Evolutionary conservation across 2,329 filamentous ascomycete genomes (phyloP).

Genomic region (Sporothrix globosa): DNA sequence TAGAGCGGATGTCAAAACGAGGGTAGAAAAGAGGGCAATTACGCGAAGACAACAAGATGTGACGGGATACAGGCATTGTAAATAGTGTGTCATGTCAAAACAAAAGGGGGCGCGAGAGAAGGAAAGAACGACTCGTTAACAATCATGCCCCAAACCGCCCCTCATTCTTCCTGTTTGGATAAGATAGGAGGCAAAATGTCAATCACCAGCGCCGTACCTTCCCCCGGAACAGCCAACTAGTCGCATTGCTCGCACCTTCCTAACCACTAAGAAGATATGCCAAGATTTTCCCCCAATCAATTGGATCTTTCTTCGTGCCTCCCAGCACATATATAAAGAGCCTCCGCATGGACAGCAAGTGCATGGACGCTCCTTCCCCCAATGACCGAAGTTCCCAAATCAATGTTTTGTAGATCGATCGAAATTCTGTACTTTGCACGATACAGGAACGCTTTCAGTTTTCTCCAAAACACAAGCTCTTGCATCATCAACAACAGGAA

Average conservation of each 20-base stretch:
- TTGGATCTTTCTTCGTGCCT: background rate
- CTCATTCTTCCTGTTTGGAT: conserved; percentile 7
- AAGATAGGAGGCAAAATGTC: conserved; percentile 9
- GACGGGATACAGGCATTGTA: background rate
- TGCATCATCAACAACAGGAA: background rate
- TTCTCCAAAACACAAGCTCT: background rate
- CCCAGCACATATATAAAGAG: background rate
- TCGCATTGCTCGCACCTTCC: background rate
- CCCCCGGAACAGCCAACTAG: background rate
- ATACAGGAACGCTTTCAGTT: background rate
- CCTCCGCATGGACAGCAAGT: background rate
- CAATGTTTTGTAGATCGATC: background rate
- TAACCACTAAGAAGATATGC: background rate
- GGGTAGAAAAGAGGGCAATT: conserved; percentile 9
- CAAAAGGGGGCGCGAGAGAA: background rate
- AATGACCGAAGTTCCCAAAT: background rate
- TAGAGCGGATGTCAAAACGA: background rate
- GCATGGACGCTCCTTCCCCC: background rate
- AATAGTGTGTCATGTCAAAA: background rate
- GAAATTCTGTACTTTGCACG: background rate
- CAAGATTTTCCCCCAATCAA: background rate
- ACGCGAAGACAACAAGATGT: background rate
- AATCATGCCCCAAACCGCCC: background rate
- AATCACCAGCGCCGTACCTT: conserved; percentile 13
- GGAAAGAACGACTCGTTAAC: conserved; percentile 7